phyloP scores from a whole-genome alignment of 495 filamentous ascomycete species.

The Aspergillus asperescens region DNA sequence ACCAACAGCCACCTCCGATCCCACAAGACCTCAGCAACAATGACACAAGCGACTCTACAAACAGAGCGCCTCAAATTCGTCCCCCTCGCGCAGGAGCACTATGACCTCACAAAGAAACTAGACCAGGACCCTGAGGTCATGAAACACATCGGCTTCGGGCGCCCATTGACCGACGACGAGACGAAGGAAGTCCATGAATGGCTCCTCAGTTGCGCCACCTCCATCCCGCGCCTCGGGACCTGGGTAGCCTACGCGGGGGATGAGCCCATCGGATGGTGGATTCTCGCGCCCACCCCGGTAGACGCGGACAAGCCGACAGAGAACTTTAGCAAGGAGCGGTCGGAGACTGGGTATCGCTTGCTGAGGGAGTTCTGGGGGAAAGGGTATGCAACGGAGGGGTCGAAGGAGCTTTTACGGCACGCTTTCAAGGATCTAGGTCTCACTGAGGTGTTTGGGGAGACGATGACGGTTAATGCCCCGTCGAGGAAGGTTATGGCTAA shows the following conservation, averaged over 20 bases:
- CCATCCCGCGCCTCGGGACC: conserved; percentile 12
- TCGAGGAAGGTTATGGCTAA: conserved; percentile 9
- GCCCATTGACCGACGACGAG: conserved; percentile 8
- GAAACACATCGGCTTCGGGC: conserved; percentile 15
- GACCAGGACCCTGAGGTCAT: conserved; percentile 18
- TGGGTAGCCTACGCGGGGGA: conserved; percentile 14
- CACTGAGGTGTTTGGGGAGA: conserved; percentile 16
- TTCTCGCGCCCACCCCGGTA: conserved; percentile 7
- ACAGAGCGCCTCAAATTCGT: conserved; percentile 12
- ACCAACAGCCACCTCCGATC: not conserved
- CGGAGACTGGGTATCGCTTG: conserved; percentile 15
- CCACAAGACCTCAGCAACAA: not conserved
- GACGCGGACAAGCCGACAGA: conserved; percentile 1
- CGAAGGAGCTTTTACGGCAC: conserved; percentile 8
- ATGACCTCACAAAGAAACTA: conserved; percentile 8
- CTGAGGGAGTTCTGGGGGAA: conserved; percentile 14
- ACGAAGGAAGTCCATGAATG: conserved; percentile 15
- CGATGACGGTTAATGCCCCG: conserved; percentile 16
- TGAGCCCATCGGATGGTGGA: conserved; percentile 20
- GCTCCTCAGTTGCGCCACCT: conserved; percentile 5
- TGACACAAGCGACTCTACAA: conserved; percentile 5
- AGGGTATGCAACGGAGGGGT: conserved; percentile 18
- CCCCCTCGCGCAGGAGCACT: conserved; percentile 11
- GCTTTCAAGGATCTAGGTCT: conserved; percentile 15
- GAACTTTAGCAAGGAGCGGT: conserved; percentile 7